Evolutionary conservation across 805 yeast genomes (phyloP).

Genomic region (Cyberlindnera amylophila): DNA sequence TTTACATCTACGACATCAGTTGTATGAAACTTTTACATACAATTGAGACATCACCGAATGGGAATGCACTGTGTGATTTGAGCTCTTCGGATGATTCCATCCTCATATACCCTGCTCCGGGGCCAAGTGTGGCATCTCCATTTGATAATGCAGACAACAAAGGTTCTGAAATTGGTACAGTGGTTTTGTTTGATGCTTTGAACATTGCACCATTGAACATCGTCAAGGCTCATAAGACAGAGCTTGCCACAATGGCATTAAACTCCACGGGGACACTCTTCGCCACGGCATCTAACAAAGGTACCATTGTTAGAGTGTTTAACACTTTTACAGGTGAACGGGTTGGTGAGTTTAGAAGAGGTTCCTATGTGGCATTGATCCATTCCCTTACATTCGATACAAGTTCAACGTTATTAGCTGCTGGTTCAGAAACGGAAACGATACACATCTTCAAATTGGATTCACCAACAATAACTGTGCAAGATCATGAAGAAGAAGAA

Average conservation of each 20-base stretch:
- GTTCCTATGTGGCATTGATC: slow-evolving; percentile 61
- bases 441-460: slow-evolving; percentile 56
- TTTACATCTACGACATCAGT: slow-evolving; percentile 84
- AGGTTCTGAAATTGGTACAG: slow-evolving; percentile 27
- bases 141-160: slow-evolving; percentile 5
- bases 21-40: slow-evolving; percentile 80
- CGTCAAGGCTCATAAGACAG: slow-evolving; percentile 81
- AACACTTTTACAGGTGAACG: slow-evolving; percentile 51
- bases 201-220: slow-evolving; percentile 73
- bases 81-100: slow-evolving; percentile 44
- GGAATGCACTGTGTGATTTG: slow-evolving; percentile 29
- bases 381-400: slow-evolving; percentile 49
- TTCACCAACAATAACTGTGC: not conserved
- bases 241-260: slow-evolving; percentile 62
- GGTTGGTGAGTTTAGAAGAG: slow-evolving; percentile 74
- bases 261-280: slow-evolving; percentile 74
- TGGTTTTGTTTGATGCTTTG: slow-evolving; percentile 74
- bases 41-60: slow-evolving; percentile 53
- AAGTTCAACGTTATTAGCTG: slow-evolving; percentile 48
- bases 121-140: slow-evolving; percentile 25
- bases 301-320: slow-evolving; percentile 85
- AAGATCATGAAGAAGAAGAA: slow-evolving; percentile 7
- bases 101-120: slow-evolving; percentile 52
- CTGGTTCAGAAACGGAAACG: slow-evolving; percentile 61
- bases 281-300: slow-evolving; percentile 88